Conservation (phyloP, 2,329 filamentous ascomycete genomes). For the Colletotrichum lindemuthianum region DNA sequence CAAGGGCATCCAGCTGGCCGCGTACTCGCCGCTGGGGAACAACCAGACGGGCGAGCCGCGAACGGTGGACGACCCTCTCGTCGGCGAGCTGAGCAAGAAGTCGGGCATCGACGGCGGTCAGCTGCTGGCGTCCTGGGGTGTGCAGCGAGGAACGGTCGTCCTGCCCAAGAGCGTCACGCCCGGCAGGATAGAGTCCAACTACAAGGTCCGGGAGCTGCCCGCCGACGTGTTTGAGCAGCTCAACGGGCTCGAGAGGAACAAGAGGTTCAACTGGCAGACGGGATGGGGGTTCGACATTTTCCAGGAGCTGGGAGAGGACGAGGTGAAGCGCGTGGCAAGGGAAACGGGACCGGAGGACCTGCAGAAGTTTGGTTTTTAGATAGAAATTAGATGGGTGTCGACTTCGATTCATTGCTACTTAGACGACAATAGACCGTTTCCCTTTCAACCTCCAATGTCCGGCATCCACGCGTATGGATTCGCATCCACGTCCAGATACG, state of each 20-base stretch:
- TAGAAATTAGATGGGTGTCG: not conserved
- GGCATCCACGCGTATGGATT: constrained; percentile 33
- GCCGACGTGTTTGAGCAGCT: constrained; percentile 49
- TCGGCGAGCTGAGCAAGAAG: constrained; percentile 57
- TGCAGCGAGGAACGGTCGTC: constrained; percentile 73
- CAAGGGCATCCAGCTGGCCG: constrained; percentile 69
- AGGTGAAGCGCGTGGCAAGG: constrained; percentile 45
- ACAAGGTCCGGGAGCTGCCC: constrained; percentile 50
- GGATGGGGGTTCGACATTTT: constrained; percentile 58
- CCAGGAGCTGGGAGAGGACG: constrained; percentile 51
- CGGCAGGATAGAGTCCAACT: constrained; percentile 74
- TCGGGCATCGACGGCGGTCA: constrained; percentile 52
- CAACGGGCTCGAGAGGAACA: constrained; percentile 51
- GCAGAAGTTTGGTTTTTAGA: constrained; percentile 45
- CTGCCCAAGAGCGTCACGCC: constrained; percentile 77
- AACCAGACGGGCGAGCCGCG: constrained; percentile 56
- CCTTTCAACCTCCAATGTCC: constrained; percentile 24
- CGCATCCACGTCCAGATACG: constrained; percentile 34
- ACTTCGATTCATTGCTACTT: not conserved
- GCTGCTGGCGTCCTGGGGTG: constrained; percentile 66
- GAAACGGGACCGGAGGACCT: constrained; percentile 49
- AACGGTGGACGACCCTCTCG: constrained; percentile 58
- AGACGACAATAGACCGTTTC: not conserved
- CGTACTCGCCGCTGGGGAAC: constrained; percentile 73
- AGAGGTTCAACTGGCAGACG: constrained; percentile 54